These are phyloP conservation scores for Fusarium pilosicola DNA, from an alignment of 2,329 filamentous ascomycete species.

Conservation along the genomic window DNA sequence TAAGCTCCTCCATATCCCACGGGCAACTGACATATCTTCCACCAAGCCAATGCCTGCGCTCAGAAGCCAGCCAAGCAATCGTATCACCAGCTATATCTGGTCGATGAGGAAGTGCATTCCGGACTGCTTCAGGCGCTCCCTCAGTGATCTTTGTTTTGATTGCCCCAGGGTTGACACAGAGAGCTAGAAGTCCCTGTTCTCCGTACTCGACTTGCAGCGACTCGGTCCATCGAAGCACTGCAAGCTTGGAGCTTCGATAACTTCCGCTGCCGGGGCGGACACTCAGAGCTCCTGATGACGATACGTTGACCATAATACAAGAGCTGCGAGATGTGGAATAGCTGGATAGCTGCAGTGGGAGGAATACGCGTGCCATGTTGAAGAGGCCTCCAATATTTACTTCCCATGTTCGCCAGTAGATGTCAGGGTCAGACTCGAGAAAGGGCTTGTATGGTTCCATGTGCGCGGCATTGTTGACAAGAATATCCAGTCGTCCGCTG, in stretches of 20 bases:
- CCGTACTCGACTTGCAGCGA: background rate
- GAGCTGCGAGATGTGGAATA: background rate
- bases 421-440: background rate
- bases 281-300: background rate
- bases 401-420: background rate
- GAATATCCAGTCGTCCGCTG: background rate
- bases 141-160: background rate
- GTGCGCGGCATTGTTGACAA: background rate
- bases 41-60: background rate
- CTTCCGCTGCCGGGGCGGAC: background rate
- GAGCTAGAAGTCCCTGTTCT: accelerated
- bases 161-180: accelerated
- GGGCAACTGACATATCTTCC: background rate
- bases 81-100: background rate
- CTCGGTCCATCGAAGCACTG: background rate
- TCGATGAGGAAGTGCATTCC: background rate
- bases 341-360: background rate
- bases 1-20: background rate
- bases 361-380: background rate
- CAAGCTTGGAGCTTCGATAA: background rate
- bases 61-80: background rate
- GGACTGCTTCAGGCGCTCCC: background rate
- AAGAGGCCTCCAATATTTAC: background rate
- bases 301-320: background rate
- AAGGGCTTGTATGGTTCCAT: background rate